phyloP scores from a whole-genome alignment of 179 eudicot species.

The Gypsophila paniculata region DNA sequence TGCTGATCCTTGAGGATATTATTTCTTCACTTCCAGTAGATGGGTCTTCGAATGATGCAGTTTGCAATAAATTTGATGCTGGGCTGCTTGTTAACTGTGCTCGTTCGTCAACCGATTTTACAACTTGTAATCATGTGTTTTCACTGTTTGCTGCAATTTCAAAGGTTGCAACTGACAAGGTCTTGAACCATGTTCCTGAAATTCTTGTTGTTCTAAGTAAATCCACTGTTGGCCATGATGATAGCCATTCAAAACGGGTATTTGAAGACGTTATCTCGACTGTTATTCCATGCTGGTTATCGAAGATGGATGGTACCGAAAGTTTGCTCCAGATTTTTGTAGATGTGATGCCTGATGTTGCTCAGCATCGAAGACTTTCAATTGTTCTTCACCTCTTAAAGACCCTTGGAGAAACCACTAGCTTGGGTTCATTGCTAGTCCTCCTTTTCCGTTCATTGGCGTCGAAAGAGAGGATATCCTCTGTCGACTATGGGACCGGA shows the following conservation, averaged over 20 bases:
- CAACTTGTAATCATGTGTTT: slow-evolving; percentile 65
- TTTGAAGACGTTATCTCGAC: slow-evolving; percentile 75
- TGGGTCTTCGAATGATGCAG: slow-evolving; percentile 31
- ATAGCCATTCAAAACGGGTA: slow-evolving; percentile 65
- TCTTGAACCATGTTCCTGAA: slow-evolving; percentile 59
- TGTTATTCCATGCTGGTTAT: slow-evolving; percentile 78
- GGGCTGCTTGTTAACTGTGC: slow-evolving; percentile 69
- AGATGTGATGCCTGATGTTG: slow-evolving; percentile 59
- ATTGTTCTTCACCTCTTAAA: slow-evolving; percentile 60
- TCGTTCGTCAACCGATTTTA: slow-evolving; percentile 51
- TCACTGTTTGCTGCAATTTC: slow-evolving; percentile 68
- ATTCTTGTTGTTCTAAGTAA: slow-evolving; percentile 54
- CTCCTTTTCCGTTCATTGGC: slow-evolving; percentile 77
- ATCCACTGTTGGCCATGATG: slow-evolving; percentile 68
- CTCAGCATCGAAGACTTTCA: slow-evolving; percentile 66
- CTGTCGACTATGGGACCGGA: slow-evolving; percentile 22
- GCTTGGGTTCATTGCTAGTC: slow-evolving; percentile 68
- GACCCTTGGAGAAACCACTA: slow-evolving; percentile 65
- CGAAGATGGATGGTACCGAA: slow-evolving; percentile 39
- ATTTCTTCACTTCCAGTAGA: slow-evolving; percentile 37
- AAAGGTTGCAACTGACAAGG: slow-evolving; percentile 54
- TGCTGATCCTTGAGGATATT: slow-evolving; percentile 74
- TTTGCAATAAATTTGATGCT: slow-evolving; percentile 41
- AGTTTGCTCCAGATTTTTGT: slow-evolving; percentile 78
- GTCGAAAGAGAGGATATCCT: slow-evolving; percentile 35